Base-by-base conservation (phyloP, 202 grass and related monocot species). In the Carex arenaria region DNA sequence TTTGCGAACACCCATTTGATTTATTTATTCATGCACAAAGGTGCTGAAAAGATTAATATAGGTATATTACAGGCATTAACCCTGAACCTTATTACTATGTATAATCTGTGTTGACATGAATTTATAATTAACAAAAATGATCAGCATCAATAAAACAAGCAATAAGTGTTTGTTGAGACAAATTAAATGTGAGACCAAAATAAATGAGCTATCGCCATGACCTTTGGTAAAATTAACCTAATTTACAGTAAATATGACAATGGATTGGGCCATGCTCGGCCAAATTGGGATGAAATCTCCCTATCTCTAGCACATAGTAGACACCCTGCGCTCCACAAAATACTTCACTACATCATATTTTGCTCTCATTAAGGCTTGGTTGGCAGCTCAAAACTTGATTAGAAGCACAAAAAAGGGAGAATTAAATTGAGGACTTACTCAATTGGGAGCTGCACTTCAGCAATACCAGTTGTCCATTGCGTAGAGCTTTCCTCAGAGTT, bases 381-480 rank as follows among this genome's bases (percentile, higher is more conserved):
- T 17, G 5, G 71, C 11, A 19, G 45, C 49, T 31, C 4, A 55
- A 76, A 30, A n/a, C 5, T n/a, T 18, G 1, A 55, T 76, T 4
- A 32, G 13, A 78, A 78, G 11, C 49, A 75, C 14, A 78, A 31
- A 19, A 56, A 10, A 23, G 9, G 3, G 3, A 59, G 28, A 15
- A 38, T 38, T 11, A 62, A 63, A 60, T 49, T 7, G 10, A 87
- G 5, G 47, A 60, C 57, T 78, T 78, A 85, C 89, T 85, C 89
- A 12, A 89, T 89, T 10, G 84, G 88, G 20, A 89, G 80, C 32
- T 89, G 88, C 71, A 99, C 87, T 84, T 99, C 91, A 36, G 93
- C 91, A 80, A 99, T 99, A 47, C 96, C 96, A 4, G 96, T 95
- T 18, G 96, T 95, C 96, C 93, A 99, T 64, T 99, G 96, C 18